Evolutionary conservation across 352 stramenopile genomes (phyloP).

Genomic region (Phytophthora constricta): DNA sequence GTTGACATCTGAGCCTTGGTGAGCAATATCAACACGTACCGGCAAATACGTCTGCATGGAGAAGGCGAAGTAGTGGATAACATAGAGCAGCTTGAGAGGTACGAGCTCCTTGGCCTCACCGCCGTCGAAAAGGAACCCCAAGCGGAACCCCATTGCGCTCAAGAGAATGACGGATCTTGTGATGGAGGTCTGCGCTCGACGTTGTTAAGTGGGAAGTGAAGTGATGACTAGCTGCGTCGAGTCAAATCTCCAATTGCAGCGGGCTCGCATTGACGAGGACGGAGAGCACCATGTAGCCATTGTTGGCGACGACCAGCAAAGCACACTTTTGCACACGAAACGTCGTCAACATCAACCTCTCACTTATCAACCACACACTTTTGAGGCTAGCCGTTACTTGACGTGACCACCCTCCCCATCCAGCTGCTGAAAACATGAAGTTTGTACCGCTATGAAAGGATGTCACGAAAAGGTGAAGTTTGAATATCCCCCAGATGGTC

Average conservation of each 20-base stretch:
- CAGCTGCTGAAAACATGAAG: neutral
- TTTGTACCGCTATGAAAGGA: conserved; percentile 2
- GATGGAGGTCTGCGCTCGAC: conserved; percentile 12
- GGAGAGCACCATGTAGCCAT: conserved; percentile 20
- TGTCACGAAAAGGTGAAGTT: conserved; percentile 11
- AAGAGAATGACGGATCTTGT: neutral
- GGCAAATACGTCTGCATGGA: conserved; percentile 73
- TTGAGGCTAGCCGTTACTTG: conserved; percentile 20
- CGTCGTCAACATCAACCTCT: conserved; percentile 18
- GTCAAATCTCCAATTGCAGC: neutral
- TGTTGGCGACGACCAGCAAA: conserved; percentile 17
- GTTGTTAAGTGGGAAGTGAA: conserved; percentile 29
- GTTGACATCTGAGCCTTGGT: neutral
- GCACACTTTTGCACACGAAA: conserved; percentile 27
- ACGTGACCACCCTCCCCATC: conserved; percentile 14
- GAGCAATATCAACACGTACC: conserved; percentile 27
- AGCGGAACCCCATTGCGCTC: conserved; percentile 33
- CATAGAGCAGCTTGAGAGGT: conserved; percentile 73
- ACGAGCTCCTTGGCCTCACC: conserved; percentile 66
- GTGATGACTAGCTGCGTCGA: neutral
- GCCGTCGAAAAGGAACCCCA: conserved; percentile 60
- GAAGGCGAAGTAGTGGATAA: conserved; percentile 72
- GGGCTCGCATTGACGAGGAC: conserved; percentile 5
- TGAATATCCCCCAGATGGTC: neutral
- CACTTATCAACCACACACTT: conserved; percentile 17